Evolutionary conservation across 768 basidiomycete genomes (phyloP).

Genomic region (Kwoniella mangroviensis): DNA sequence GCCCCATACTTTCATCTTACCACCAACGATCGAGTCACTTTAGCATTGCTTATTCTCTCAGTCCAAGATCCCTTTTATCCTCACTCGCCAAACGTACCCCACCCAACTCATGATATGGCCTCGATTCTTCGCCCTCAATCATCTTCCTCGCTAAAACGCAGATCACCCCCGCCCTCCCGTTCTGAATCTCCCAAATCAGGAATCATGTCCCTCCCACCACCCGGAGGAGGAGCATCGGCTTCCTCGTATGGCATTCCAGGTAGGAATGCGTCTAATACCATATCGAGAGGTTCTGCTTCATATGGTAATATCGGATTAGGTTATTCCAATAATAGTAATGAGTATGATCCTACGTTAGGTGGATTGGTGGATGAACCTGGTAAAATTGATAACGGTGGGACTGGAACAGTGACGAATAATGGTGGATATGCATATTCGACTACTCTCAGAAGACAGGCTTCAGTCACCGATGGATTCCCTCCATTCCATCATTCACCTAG

Average conservation of each 20-base stretch:
- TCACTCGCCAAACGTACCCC: not conserved
- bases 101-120: conserved; percentile 4
- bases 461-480: conserved; percentile 23
- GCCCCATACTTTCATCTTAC: not conserved
- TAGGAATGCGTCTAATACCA: conserved; percentile 11
- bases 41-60: too few relatives aligned
- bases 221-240: conserved; percentile 10
- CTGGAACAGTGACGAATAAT: not conserved
- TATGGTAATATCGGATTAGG: conserved; percentile 13
- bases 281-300: conserved; percentile 7
- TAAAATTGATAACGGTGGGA: not conserved
- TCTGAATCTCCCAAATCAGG: conserved; percentile 25
- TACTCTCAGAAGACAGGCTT: conserved; percentile 43
- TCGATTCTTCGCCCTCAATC: conserved; percentile 17
- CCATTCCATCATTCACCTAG: conserved; percentile 19
- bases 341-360: conserved; percentile 15
- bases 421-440: conserved; percentile 52
- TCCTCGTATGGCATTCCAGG: conserved; percentile 18
- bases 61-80: too few relatives aligned
- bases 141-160: conserved; percentile 30
- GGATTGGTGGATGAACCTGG: conserved; percentile 27
- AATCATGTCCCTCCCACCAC: not conserved
- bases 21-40: too few relatives aligned
- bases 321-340: not conserved
- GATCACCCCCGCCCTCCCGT: conserved; percentile 41